Evolutionary conservation across 768 basidiomycete species (phyloP).

Genomic region (Tulasnella sp.): DNA sequence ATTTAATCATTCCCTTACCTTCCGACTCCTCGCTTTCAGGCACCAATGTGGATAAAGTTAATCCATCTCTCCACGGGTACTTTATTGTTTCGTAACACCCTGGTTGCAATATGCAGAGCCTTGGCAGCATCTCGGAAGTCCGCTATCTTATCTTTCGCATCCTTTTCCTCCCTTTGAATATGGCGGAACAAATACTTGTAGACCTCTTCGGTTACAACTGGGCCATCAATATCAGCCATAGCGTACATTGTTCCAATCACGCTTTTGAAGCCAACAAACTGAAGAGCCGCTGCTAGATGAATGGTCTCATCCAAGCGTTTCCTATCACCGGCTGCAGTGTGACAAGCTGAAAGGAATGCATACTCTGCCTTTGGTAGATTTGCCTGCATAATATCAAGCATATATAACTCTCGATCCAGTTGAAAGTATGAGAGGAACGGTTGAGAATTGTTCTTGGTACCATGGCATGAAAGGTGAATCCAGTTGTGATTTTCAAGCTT

Average conservation of each 20-base stretch:
- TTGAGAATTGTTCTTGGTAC: background rate
- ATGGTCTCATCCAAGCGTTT: background rate
- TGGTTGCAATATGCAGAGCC: background rate
- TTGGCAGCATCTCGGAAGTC: background rate
- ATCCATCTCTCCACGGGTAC: background rate
- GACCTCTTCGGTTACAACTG: background rate
- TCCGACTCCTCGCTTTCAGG: too few relatives aligned
- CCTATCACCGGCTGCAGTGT: background rate
- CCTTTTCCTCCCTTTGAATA: too few relatives aligned
- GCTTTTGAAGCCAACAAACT: background rate
- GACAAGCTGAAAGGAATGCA: background rate
- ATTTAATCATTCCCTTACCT: too few relatives aligned
- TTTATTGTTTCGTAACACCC: background rate
- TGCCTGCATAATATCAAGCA: background rate
- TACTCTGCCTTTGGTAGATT: background rate
- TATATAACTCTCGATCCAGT: background rate
- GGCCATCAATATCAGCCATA: background rate
- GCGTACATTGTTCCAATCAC: conserved; percentile 3
- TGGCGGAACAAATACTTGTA: background rate
- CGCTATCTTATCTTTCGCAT: too few relatives aligned
- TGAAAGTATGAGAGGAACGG: background rate
- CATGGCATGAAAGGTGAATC: conserved; percentile 10
- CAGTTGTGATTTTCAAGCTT: background rate
- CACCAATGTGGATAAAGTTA: background rate
- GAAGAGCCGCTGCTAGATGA: background rate